Base-by-base conservation (phyloP, 148 eudicot species). In the Rhododendron griersonianum region DNA sequence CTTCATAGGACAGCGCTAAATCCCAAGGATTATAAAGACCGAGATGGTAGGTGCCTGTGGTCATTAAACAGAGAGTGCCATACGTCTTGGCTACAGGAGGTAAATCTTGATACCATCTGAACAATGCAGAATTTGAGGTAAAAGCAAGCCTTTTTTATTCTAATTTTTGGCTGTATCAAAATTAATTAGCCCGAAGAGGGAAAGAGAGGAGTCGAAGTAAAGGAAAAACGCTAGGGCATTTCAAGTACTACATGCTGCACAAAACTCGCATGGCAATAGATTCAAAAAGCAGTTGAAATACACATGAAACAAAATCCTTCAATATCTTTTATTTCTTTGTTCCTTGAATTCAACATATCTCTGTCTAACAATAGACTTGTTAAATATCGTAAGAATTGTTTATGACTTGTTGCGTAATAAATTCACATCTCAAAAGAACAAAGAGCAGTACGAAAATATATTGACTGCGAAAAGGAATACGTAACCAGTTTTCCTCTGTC, bases 31-130 rank as follows among this genome's bases (percentile, higher is more conserved):
- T 2, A 89, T 80, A 67, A 37, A 90, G 88, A 39, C 39, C 78
- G 74, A 87, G 65, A 13, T 85, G 78, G 7, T 69, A 65, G 45
- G 89, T 88, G 1, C 44, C 85, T 5, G 92, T 11, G 65, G 89
- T 83, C 87, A 90, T 59, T 9, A 90, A 83, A 83, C 90, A 88
- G 59, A 71, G 16, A 77, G 86, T 89, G 5, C 87, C 92, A 85
- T 85, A 90, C 1, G 87, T 84, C 89, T 90, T 90, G 69, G 92
- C 81, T 63, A 90, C 88, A 2, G 92, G 90, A 5, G 92, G 92
- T 83, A 90, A 61, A 47, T 86, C 85, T 18, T 53, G 57, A 79
- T 88, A 90, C 83, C 89, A 90, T 39, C 92, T 90, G 90, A 65
- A 45, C 53, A 11, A 53, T 11, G 23, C 25, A 61, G n/a, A 61